Conservation (phyloP, 176 grass and related monocot species). For the Juncus effusus region DNA sequence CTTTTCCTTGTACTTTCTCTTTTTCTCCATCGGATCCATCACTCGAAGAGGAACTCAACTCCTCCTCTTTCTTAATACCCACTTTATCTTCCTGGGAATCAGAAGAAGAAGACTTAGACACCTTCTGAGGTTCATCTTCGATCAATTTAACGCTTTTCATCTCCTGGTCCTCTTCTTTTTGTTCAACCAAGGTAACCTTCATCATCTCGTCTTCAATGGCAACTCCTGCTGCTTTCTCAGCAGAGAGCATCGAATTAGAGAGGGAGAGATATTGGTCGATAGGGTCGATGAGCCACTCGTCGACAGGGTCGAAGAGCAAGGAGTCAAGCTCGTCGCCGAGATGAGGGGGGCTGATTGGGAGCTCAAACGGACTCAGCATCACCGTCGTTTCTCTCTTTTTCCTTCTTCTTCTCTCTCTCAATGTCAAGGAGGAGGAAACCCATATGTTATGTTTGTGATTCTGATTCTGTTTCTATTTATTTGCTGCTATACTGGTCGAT, state of each 20-base stretch:
- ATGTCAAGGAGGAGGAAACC: neutral
- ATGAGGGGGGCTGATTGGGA: neutral
- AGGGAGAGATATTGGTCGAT: constrained; percentile 2
- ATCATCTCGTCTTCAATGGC: constrained; percentile 35
- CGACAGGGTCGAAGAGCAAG: constrained; percentile 62
- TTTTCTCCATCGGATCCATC: constrained; percentile 20
- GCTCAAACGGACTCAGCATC: neutral
- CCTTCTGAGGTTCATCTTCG: constrained; percentile 7
- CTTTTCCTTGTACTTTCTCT: constrained; percentile 14
- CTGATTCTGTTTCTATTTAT: neutral
- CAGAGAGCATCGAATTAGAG: neutral
- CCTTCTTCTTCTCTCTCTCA: too few relatives aligned
- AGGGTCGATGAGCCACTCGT: constrained; percentile 74
- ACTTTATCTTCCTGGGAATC: constrained; percentile 38
- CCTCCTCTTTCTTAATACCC: constrained; percentile 13
- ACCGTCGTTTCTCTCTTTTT: neutral
- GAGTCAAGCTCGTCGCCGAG: constrained; percentile 25
- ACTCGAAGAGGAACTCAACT: constrained; percentile 22
- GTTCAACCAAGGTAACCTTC: constrained; percentile 28
- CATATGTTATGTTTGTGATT: neutral
- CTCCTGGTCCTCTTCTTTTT: neutral
- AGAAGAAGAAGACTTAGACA: constrained; percentile 4
- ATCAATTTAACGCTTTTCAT: neutral
- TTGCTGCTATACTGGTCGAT: neutral
- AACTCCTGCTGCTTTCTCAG: constrained; percentile 2